Evolutionary conservation across 2,329 filamentous ascomycete genomes (phyloP).

Genomic region (Chaetomium strumarium): DNA sequence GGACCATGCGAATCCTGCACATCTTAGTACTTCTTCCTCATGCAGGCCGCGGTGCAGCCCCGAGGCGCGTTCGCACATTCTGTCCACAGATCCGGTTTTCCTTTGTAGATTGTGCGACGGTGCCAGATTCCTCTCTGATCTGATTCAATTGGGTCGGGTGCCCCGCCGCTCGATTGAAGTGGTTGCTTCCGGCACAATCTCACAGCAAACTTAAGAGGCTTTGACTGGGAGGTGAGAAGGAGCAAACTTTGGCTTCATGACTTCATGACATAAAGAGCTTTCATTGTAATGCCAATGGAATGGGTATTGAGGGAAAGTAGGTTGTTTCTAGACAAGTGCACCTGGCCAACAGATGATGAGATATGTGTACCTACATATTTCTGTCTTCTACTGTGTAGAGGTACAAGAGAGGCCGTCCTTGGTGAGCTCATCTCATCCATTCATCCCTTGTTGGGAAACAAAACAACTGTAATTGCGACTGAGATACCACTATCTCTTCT

Average conservation of each 20-base stretch:
- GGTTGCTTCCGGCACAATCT: constrained; percentile 2
- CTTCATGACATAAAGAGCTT: background rate
- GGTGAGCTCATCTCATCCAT: no score
- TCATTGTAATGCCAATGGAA: background rate
- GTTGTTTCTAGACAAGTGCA: no score
- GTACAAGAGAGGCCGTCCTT: no score
- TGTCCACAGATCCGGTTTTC: constrained; percentile 2
- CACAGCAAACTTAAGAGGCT: background rate
- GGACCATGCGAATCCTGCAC: constrained; percentile 5
- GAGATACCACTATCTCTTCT: no score
- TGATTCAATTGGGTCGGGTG: constrained; percentile 2
- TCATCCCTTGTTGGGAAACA: no score
- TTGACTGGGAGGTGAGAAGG: no score
- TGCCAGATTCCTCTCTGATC: background rate
- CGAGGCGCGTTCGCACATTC: constrained; percentile 5
- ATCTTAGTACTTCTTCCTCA: background rate
- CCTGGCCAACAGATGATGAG: no score
- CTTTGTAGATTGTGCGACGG: constrained; percentile 8
- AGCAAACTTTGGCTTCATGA: no score
- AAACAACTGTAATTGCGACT: no score
- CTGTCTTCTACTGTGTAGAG: no score
- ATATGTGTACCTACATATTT: no score
- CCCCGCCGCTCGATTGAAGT: background rate
- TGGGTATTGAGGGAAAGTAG: no score
- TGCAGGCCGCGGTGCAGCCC: constrained; percentile 2